phyloP scores from a whole-genome alignment of 164 flowering plant genomes.

The Vitis labrusca region DNA sequence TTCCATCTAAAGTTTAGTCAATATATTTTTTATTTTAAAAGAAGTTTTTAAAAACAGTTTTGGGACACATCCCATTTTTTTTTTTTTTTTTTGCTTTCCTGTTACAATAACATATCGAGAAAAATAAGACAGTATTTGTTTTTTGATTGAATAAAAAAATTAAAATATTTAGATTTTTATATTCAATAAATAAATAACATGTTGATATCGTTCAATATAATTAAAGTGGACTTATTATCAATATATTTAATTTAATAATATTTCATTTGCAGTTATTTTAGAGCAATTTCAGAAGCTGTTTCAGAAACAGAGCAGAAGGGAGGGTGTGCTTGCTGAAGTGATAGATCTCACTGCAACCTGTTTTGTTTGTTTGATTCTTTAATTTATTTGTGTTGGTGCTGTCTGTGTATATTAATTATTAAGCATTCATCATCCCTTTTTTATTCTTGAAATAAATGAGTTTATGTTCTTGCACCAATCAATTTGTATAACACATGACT shows the following conservation, averaged over 20 bases:
- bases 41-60: too few relatives aligned
- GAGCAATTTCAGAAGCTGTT: conserved; percentile 21
- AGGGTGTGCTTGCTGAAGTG: conserved; percentile 32
- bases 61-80: too few relatives aligned
- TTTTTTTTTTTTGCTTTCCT: too few relatives aligned
- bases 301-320: conserved; percentile 28
- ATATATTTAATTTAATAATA: background rate
- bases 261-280: conserved; percentile 25
- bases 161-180: rapidly evolving
- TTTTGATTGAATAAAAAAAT: too few relatives aligned
- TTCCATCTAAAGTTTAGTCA: too few relatives aligned
- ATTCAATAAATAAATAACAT: too few relatives aligned
- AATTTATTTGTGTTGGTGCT: background rate
- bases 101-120: too few relatives aligned
- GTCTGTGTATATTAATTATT: background rate
- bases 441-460: background rate
- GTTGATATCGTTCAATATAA: too few relatives aligned
- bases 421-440: background rate
- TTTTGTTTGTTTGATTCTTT: conserved; percentile 1
- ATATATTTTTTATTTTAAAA: too few relatives aligned
- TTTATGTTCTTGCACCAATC: background rate
- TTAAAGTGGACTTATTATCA: too few relatives aligned
- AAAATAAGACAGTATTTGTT: too few relatives aligned
- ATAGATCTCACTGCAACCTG: background rate
- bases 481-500: background rate